Evolutionary conservation across 2,329 filamentous ascomycete species (phyloP).

Genomic region (Diaporthe velutina): DNA sequence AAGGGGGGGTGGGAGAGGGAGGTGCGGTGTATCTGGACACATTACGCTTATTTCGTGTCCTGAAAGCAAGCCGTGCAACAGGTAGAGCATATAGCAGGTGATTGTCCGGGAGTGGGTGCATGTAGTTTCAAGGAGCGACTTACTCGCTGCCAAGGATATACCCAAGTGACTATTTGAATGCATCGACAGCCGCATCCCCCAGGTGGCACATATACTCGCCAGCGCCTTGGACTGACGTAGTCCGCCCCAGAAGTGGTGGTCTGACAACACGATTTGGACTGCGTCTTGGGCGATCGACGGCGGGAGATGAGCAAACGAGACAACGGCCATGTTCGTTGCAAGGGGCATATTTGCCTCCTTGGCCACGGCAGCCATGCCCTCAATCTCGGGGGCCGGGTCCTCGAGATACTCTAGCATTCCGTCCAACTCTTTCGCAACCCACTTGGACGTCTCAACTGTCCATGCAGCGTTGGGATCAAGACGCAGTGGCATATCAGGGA

Average conservation of each 20-base stretch:
- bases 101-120: accelerated
- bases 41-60: too few species aligned
- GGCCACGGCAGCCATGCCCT: conserved; percentile 58
- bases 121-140: not conserved
- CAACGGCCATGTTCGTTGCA: conserved; percentile 59
- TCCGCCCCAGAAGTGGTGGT: conserved; percentile 59
- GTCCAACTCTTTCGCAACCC: conserved; percentile 45
- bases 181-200: conserved; percentile 57
- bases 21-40: not conserved
- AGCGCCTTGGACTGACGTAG: conserved; percentile 55
- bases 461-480: conserved; percentile 55
- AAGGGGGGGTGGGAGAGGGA: not conserved
- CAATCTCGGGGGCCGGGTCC: conserved; percentile 55
- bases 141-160: conserved; percentile 55
- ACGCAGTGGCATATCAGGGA: conserved; percentile 52
- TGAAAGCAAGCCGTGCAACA: too few species aligned
- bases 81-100: too few species aligned
- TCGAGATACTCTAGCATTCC: conserved; percentile 55
- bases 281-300: conserved; percentile 53
- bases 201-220: conserved; percentile 54
- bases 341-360: conserved; percentile 55
- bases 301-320: conserved; percentile 55
- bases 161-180: conserved; percentile 59
- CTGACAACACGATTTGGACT: conserved; percentile 56
- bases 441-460: conserved; percentile 54